A percentile compares a stretch with the other conserved stretches of the same genome.
Conservation (phyloP, 2,329 filamentous ascomycete genomes). For the Kalmusia sp. region DNA sequence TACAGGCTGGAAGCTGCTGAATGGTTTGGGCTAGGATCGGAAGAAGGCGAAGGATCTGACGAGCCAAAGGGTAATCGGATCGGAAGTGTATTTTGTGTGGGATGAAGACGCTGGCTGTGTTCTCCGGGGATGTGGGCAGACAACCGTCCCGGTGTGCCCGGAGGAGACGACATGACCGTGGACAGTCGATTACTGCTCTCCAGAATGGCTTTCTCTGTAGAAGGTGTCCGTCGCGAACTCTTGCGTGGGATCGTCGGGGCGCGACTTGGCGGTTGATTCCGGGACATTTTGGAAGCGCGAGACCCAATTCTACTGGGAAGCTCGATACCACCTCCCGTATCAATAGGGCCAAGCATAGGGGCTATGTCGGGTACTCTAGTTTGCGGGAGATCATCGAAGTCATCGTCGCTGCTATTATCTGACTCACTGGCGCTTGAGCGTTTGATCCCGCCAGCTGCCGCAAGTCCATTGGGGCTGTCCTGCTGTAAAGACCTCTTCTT, state of each 20-base stretch:
- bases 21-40: constrained; percentile 41
- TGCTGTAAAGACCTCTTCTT: constrained; percentile 18
- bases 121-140: constrained; percentile 16
- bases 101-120: constrained; percentile 32
- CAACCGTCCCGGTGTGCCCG: constrained; percentile 20
- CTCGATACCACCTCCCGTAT: constrained; percentile 66
- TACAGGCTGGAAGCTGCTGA: constrained; percentile 46
- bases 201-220: constrained; percentile 35
- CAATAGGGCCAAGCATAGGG: constrained; percentile 66
- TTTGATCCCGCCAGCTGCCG: constrained; percentile 23
- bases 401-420: constrained; percentile 52
- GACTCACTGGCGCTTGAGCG: constrained; percentile 31
- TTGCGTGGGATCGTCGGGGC: constrained; percentile 67
- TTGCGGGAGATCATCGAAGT: constrained; percentile 49
- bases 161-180: constrained; percentile 32
- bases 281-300: constrained; percentile 56
- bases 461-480: constrained; percentile 14
- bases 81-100: constrained; percentile 26
- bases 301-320: constrained; percentile 70
- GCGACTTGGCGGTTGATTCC: constrained; percentile 33
- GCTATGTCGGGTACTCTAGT: constrained; percentile 58
- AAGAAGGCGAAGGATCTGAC: constrained; percentile 42
- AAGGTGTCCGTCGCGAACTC: constrained; percentile 63
- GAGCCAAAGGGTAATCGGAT: constrained; percentile 48
- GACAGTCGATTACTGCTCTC: constrained; percentile 34